phyloP scores from a whole-genome alignment of 1,139 yeast genomes.

The Debaryomyces singareniensis region DNA sequence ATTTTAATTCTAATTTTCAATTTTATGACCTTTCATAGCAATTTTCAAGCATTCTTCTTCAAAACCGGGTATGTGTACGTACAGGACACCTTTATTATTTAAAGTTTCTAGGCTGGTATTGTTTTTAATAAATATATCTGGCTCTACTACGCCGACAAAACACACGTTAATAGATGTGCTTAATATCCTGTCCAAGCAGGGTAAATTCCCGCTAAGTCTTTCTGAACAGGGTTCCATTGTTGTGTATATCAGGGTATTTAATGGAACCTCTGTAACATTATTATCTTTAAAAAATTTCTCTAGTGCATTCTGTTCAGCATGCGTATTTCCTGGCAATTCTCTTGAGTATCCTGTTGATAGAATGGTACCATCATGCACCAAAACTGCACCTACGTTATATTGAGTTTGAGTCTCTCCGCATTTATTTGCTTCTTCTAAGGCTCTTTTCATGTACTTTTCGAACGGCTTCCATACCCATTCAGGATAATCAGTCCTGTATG shows the following conservation, averaged over 20 bases:
- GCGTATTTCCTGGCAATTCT: conserved; percentile 92
- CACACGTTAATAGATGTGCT: conserved; percentile 56
- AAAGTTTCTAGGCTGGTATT: conserved; percentile 61
- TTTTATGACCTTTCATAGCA: conserved; percentile 72
- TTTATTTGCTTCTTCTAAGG: conserved; percentile 70
- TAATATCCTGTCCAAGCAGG: conserved; percentile 79
- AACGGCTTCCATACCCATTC: conserved; percentile 75
- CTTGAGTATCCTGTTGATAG: conserved; percentile 82
- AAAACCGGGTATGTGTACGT: conserved; percentile 77
- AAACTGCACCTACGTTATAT: conserved; percentile 88
- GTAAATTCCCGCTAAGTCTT: conserved; percentile 82
- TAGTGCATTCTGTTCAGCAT: conserved; percentile 94
- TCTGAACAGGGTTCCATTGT: conserved; percentile 98
- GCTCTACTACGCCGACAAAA: conserved; percentile 90
- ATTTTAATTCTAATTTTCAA: neutral
- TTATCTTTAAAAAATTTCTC: conserved; percentile 53
- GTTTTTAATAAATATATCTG: conserved; percentile 76
- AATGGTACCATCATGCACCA: conserved; percentile 61
- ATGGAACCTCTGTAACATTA: conserved; percentile 48
- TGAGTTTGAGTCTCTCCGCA: conserved; percentile 85
- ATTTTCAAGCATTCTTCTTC: conserved; percentile 65
- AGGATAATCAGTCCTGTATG: conserved; percentile 73
- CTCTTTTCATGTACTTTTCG: conserved; percentile 51
- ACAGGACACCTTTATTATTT: conserved; percentile 52
- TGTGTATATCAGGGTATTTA: conserved; percentile 79